A percentile compares a stretch with the other conserved stretches of the same genome.
Evolutionary conservation across 208 protist genomes (phyloP).

Genomic region (Perkinsela sp.): DNA sequence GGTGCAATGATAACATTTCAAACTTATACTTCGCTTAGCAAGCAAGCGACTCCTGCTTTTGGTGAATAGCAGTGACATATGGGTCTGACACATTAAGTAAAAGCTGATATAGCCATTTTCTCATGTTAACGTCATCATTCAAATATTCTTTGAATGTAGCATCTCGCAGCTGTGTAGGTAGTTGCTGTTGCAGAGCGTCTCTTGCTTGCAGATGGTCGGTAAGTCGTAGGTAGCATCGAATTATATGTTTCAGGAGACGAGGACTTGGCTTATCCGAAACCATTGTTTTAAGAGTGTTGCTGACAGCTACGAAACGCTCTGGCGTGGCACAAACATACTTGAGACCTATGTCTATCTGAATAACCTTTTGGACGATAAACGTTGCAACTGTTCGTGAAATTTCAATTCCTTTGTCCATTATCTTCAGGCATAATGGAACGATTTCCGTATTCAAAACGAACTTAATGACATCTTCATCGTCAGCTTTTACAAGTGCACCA

Average conservation of each 20-base stretch:
- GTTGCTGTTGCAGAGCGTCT: constrained; percentile 23
- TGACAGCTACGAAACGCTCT: constrained; percentile 78
- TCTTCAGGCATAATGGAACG: constrained; percentile 94
- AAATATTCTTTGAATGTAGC: constrained; percentile 32
- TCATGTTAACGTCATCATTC: constrained; percentile 26
- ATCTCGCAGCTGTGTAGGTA: constrained; percentile 54
- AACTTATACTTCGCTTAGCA: too few relatives aligned
- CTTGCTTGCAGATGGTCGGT: constrained; percentile 68
- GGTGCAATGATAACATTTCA: too few relatives aligned
- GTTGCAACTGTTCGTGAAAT: constrained; percentile 90
- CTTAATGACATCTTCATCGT: constrained; percentile 60
- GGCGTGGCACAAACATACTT: constrained; percentile 83
- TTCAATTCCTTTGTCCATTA: constrained; percentile 90
- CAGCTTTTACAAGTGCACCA: constrained; percentile 83
- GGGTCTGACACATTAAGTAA: constrained; percentile 26
- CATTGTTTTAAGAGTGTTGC: constrained; percentile 77
- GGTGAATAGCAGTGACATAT: constrained; percentile 7
- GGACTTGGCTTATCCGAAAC: constrained; percentile 66
- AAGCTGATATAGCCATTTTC: constrained; percentile 37
- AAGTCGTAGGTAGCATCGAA: constrained; percentile 89
- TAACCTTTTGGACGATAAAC: constrained; percentile 97
- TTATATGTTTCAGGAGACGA: constrained; percentile 88
- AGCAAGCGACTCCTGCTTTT: too few relatives aligned
- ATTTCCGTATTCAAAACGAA: constrained; percentile 94
- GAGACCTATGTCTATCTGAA: constrained; percentile 83